Evolutionary conservation across 306 rosid species (phyloP), one percentile per base, ranked within the genome.

Genomic region (Corylus americana): DNA sequence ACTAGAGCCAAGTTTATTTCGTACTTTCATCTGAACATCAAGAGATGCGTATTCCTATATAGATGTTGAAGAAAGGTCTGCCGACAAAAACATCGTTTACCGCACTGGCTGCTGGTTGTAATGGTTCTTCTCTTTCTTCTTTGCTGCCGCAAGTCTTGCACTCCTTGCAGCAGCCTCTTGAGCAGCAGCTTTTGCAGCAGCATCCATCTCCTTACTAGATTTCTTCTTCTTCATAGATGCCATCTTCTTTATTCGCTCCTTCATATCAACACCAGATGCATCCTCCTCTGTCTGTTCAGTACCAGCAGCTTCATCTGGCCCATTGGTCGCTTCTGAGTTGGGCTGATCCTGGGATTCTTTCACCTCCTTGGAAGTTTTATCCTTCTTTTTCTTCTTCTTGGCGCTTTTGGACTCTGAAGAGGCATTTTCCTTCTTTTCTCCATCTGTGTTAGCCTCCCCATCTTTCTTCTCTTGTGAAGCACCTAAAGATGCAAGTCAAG

Each of bases 351-450:
- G 89, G 20, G 83, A 72, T 83, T 92, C 97, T 86, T 90, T 93
- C 48, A 17, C 85, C 81, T 95, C 99, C 88, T 95, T 95, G 27
- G 89, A 79, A 59, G 91, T 85, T 79, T 89, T 92, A 16, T 94
- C 97, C 86, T 93, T 95, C 97, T 85, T 95, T 77, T 95, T 95
- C 96, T 93, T 95, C 92, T 93, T 95, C 84, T 88, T 92, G 62
- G 97, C 82, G 59, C 63, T 83, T 79, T 91, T 95, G 74, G 92
- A 82, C 86, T 93, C 94, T 4, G 83, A 63, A 18, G 83, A 67
- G 16, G 37, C 78, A 77, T 58, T 84, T 74, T 90, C 98, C 82
- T 89, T 91, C 87, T 89, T 91, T 42, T 93, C 99, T 2, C 70
- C 97, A 77, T 88, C 89, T 27, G 86, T 93, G 77, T 86, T 81